These are phyloP conservation scores for Penicillium sp. DNA, from an alignment of 2,329 filamentous ascomycete genomes.

Conservation along the genomic window DNA sequence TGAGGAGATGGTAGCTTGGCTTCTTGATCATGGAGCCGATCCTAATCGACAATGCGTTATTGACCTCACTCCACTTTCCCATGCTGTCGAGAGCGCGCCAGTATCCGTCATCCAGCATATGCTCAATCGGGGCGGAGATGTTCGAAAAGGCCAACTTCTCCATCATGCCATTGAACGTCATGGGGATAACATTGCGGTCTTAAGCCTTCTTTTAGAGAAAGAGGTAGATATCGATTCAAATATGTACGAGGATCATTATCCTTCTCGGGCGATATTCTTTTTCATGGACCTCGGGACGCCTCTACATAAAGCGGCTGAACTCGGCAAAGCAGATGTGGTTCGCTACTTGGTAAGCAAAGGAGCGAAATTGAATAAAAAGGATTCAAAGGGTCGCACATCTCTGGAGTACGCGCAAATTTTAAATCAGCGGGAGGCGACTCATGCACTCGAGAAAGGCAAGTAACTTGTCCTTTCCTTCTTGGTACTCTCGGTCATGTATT, in stretches of 20 bases:
- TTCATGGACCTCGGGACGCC: slow-evolving; percentile 29
- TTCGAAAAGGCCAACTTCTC: slow-evolving; percentile 30
- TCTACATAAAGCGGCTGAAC: slow-evolving; percentile 29
- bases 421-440: slow-evolving; percentile 14
- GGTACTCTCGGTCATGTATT: no score
- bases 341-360: slow-evolving; percentile 26
- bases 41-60: slow-evolving; percentile 30
- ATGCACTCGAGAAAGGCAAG: neutral
- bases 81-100: slow-evolving; percentile 26
- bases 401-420: slow-evolving; percentile 24
- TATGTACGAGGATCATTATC: slow-evolving; percentile 28
- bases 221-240: slow-evolving; percentile 25
- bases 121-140: slow-evolving; percentile 23
- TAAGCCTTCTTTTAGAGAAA: slow-evolving; percentile 25
- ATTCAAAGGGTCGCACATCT: slow-evolving; percentile 26
- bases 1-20: slow-evolving; percentile 30
- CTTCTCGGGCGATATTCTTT: slow-evolving; percentile 21
- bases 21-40: slow-evolving; percentile 34
- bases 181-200: slow-evolving; percentile 21
- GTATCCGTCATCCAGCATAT: slow-evolving; percentile 27
- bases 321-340: slow-evolving; percentile 27
- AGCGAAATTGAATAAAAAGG: slow-evolving; percentile 23
- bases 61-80: slow-evolving; percentile 31
- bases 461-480: neutral
- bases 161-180: slow-evolving; percentile 24